Evolutionary conservation across 495 filamentous ascomycete genomes (phyloP), one percentile per base, ranked within the genome.

Genomic region (Aspergillus hancockii): DNA sequence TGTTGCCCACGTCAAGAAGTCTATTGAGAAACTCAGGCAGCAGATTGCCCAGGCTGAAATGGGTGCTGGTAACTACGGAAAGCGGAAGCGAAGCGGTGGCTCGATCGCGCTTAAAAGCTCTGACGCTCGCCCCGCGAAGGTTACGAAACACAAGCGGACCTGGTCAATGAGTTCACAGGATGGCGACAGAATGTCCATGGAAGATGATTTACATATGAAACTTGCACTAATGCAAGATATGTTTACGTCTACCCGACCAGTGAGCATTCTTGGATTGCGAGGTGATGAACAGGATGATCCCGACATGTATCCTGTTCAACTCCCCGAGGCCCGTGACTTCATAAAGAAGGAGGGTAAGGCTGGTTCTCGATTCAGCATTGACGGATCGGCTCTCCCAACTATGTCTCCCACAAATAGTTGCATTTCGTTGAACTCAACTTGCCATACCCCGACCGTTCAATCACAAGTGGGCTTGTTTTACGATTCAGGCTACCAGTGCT

Each of bases 91-190:
- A 58, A 68, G 69, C 43, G 81, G 73, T 61, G 86, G 81, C 23
- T 85, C 80, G 4, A 73, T 81, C 4, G 80, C 70, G 58, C 65
- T 70, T 69, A 85, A 83, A 67, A 69, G 61, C 51, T 57, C 75
- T 53, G 73, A 75, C 36, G 75, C 63, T 74, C 66, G 85, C 60
- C 88, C 89, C 32, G 85, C 87, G 10, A 98, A 97, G 70, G 82
- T 88, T 8, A 81, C 83, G 7, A 97, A 96, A 66, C 92, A 97
- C 72, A 96, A 96, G 70, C 82, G 95, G 31, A 94, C 92, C 3
- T 97, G 93, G 92, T 97, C 94, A 21, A 89, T 94, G 80, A 90
- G 91, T n/a, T 97, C 93, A 5, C 82, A 90, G 50, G 89, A 90
- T 63, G 92, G 87, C 4, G 76, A 79, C 6, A 85, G 89, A 40